Percentiles rank a stretch among this genome's conserved stretches.
These are phyloP conservation scores for Blechomonas ayalai DNA, from an alignment of 208 protist genomes.

Conservation along the genomic window DNA sequence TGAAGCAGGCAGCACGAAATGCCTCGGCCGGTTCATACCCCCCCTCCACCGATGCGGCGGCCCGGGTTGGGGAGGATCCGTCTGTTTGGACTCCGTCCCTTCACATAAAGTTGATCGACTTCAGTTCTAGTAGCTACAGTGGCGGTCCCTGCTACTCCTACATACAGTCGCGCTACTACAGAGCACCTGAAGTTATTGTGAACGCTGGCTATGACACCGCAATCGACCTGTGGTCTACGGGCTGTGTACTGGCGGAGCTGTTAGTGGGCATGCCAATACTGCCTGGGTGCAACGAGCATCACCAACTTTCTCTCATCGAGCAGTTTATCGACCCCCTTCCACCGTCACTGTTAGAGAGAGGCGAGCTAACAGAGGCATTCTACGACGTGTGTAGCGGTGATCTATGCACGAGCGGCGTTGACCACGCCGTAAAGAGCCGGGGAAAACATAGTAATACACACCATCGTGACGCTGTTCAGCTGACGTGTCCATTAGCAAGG, in stretches of 20 bases:
- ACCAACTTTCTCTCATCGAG: slow-evolving; percentile 94
- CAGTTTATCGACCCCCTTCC: slow-evolving; percentile 89
- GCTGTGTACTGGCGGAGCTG: slow-evolving; percentile 95
- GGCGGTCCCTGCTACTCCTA: slow-evolving; percentile 74
- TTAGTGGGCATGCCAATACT: slow-evolving; percentile 93
- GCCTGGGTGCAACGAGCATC: slow-evolving; percentile 85
- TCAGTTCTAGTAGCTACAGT: slow-evolving; percentile 94
- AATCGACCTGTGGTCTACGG: slow-evolving; percentile 98
- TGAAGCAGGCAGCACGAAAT: no score
- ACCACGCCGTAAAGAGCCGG: background rate
- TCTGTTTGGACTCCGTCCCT: slow-evolving; percentile 16
- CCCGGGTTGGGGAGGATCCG: background rate
- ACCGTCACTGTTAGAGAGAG: slow-evolving; percentile 36
- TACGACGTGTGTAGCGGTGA: slow-evolving; percentile 19
- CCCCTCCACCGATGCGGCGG: background rate
- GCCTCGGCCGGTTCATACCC: no score
- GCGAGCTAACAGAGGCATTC: slow-evolving; percentile 27
- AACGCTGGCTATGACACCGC: slow-evolving; percentile 77
- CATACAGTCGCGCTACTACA: slow-evolving; percentile 94
- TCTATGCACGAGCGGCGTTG: no score
- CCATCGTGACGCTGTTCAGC: background rate
- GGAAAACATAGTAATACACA: background rate
- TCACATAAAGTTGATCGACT: slow-evolving; percentile 96
- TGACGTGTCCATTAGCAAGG: slow-evolving; percentile 3
- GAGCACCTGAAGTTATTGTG: slow-evolving; percentile 96